A percentile compares a stretch with the other conserved stretches of the same genome.
These are phyloP conservation scores for Ascocoryne sarcoides DNA, from an alignment of 2,329 filamentous ascomycete genomes.

Conservation along the genomic window DNA sequence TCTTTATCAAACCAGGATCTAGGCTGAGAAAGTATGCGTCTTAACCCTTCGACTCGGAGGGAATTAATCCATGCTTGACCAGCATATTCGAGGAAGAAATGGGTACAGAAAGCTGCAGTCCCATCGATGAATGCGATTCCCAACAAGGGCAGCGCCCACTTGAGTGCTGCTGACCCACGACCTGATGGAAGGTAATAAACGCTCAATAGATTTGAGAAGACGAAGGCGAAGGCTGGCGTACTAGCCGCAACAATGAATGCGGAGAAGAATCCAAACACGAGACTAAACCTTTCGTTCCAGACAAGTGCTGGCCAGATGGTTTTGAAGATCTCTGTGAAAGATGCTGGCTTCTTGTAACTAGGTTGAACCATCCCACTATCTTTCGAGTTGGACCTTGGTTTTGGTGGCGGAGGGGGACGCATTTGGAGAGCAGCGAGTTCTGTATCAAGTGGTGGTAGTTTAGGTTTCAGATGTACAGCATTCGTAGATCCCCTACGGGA, in stretches of 20 bases:
- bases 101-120: slow-evolving; percentile 52
- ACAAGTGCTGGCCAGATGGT: slow-evolving; percentile 64
- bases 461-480: too few species aligned
- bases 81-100: slow-evolving; percentile 62
- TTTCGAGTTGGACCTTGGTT: background rate
- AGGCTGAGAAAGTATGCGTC: slow-evolving; percentile 65
- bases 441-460: background rate
- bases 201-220: slow-evolving; percentile 63
- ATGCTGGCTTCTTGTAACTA: slow-evolving; percentile 10
- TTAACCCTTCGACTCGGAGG: slow-evolving; percentile 59
- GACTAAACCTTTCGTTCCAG: slow-evolving; percentile 38
- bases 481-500: background rate
- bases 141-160: slow-evolving; percentile 64
- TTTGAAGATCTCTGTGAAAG: slow-evolving; percentile 47
- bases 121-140: slow-evolving; percentile 60
- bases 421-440: background rate
- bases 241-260: slow-evolving; percentile 19
- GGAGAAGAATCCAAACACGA: slow-evolving; percentile 49
- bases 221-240: slow-evolving; percentile 59
- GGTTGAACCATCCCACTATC: background rate
- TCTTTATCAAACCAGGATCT: slow-evolving; percentile 69
- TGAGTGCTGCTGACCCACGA: slow-evolving; percentile 16
- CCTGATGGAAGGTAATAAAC: slow-evolving; percentile 51
- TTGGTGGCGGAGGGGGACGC: too few species aligned
- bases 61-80: slow-evolving; percentile 71